A percentile compares a stretch with the other conserved stretches of the same genome.
Conservation (phyloP, 108 stramenopile genomes). For the Skeletonema potamos region DNA sequence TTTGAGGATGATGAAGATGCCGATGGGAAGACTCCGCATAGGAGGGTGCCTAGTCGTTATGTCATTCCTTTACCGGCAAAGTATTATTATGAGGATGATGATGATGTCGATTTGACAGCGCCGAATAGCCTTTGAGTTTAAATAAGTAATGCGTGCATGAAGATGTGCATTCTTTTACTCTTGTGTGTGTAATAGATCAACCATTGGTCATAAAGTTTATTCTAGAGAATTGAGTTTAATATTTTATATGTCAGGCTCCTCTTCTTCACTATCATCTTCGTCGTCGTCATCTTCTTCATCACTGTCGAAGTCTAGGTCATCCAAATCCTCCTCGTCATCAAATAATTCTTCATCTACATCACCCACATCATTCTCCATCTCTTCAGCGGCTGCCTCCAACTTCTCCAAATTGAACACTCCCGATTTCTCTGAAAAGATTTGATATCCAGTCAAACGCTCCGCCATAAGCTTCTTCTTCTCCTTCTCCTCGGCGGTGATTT, state of each 20-base stretch:
- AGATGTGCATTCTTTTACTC: not conserved
- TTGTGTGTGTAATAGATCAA: not conserved
- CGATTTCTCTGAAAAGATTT: constrained; percentile 71
- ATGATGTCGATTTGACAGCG: constrained; percentile 82
- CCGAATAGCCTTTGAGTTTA: constrained; percentile 14
- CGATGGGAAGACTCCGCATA: constrained; percentile 88
- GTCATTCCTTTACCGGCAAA: constrained; percentile 85
- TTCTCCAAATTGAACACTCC: constrained; percentile 74
- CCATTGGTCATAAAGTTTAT: not conserved
- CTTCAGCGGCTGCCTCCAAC: constrained; percentile 80
- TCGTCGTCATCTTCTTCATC: constrained; percentile 61
- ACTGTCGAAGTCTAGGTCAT: constrained; percentile 74
- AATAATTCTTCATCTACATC: constrained; percentile 70
- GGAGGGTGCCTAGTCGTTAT: constrained; percentile 91
- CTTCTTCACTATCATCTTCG: constrained; percentile 68
- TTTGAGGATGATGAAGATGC: constrained; percentile 97
- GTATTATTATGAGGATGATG: constrained; percentile 88
- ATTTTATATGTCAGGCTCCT: constrained; percentile 54
- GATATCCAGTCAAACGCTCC: constrained; percentile 71
- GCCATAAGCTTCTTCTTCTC: constrained; percentile 42
- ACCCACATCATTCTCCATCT: constrained; percentile 63
- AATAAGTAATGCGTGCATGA: not conserved
- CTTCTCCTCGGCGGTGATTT: constrained; percentile 6
- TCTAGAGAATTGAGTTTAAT: not conserved
- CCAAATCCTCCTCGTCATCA: constrained; percentile 81